phyloP scores from a whole-genome alignment of 768 basidiomycete genomes.

The Lyophyllum shimeji region DNA sequence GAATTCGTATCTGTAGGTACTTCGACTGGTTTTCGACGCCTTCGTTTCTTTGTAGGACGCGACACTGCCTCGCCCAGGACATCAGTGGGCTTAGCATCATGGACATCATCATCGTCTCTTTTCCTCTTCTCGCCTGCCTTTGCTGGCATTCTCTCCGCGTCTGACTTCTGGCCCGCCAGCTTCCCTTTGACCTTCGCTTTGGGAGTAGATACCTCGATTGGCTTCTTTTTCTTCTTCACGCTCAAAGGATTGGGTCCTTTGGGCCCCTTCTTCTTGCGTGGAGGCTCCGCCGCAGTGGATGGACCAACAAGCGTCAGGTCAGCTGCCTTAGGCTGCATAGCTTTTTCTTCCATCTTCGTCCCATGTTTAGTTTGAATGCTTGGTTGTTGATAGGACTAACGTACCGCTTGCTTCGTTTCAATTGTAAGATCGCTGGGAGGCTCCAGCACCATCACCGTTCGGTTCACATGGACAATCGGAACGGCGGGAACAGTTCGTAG shows the following conservation, averaged over 20 bases:
- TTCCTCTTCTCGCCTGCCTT: constrained; percentile 31
- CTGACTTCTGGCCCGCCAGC: constrained; percentile 33
- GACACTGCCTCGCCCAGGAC: not conserved
- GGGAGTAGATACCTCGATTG: constrained; percentile 5
- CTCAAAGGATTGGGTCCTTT: constrained; percentile 93
- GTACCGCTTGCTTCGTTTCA: constrained; percentile 59
- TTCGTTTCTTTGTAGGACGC: constrained; percentile 24
- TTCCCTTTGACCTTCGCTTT: constrained; percentile 5
- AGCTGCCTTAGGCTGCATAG: constrained; percentile 48
- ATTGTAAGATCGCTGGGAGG: constrained; percentile 83
- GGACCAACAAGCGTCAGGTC: constrained; percentile 46
- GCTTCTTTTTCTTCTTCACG: constrained; percentile 88
- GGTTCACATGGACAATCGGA: constrained; percentile 89
- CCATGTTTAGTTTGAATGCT: constrained; percentile 1
- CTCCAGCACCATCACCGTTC: constrained; percentile 90
- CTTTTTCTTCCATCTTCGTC: constrained; percentile 60
- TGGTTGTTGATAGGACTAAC: constrained; percentile 15
- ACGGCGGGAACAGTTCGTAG: constrained; percentile 80
- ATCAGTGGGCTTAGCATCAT: not conserved
- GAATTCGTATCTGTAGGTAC: not conserved
- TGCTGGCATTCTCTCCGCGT: constrained; percentile 33
- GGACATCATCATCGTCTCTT: constrained; percentile 7
- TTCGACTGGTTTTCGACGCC: constrained; percentile 14
- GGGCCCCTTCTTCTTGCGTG: constrained; percentile 60
- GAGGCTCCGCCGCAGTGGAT: constrained; percentile 33